Evolutionary conservation across 371 early-diverging fungal genomes (phyloP).

Genomic region (Mortierella sp.): DNA sequence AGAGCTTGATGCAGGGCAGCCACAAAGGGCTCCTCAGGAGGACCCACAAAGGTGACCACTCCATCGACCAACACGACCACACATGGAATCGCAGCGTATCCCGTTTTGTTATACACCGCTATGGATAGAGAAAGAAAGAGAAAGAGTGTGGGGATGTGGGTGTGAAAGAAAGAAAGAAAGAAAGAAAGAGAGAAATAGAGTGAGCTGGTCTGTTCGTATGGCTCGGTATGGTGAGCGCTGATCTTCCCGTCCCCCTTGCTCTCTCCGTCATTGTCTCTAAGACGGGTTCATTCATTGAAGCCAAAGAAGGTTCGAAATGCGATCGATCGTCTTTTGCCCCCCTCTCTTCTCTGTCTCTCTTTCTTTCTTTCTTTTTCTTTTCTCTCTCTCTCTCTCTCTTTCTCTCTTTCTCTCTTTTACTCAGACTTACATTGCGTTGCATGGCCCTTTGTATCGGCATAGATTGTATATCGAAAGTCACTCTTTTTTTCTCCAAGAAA

Average conservation of each 20-base stretch:
- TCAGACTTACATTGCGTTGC: slow-evolving; percentile 25
- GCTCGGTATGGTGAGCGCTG: too few relatives aligned
- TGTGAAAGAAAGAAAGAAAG: not conserved
- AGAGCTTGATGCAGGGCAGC: slow-evolving; percentile 17
- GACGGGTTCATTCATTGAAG: too few relatives aligned
- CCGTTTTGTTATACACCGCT: slow-evolving; percentile 29
- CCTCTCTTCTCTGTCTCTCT: too few relatives aligned
- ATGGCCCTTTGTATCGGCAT: slow-evolving; percentile 30
- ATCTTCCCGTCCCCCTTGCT: too few relatives aligned
- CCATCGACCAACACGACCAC: slow-evolving; percentile 36
- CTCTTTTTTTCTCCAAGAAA: slow-evolving; percentile 34
- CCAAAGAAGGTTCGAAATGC: too few relatives aligned
- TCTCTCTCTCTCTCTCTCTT: too few relatives aligned
- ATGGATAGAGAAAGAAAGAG: not conserved
- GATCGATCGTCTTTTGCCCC: too few relatives aligned
- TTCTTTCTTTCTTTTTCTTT: too few relatives aligned
- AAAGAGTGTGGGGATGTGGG: too few relatives aligned
- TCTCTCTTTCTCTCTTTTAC: too few relatives aligned
- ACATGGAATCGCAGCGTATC: slow-evolving; percentile 40
- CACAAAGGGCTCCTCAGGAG: slow-evolving; percentile 13
- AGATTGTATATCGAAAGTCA: slow-evolving; percentile 28
- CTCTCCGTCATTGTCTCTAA: too few relatives aligned
- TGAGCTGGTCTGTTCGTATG: too few relatives aligned
- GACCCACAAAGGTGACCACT: slow-evolving; percentile 30
- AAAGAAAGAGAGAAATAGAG: not conserved